A percentile compares a stretch with the other conserved stretches of the same genome.
These are phyloP conservation scores for Trichoderma sp. DNA, from an alignment of 2,329 filamentous ascomycete species.

Conservation along the genomic window DNA sequence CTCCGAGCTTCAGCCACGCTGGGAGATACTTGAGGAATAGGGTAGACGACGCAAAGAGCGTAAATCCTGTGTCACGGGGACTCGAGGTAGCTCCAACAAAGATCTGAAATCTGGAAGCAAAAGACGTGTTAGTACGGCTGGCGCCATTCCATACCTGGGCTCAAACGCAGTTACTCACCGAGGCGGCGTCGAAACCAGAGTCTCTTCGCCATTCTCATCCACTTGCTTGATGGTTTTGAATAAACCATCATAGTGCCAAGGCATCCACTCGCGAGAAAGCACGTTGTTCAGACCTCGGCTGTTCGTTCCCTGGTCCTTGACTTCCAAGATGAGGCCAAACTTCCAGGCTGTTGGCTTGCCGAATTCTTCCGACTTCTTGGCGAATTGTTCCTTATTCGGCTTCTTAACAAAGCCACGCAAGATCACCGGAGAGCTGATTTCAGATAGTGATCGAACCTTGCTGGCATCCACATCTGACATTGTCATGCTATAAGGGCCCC, in stretches of 20 bases:
- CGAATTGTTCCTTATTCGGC: slow-evolving; percentile 42
- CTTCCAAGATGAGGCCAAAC: slow-evolving; percentile 50
- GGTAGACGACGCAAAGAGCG: slow-evolving; percentile 51
- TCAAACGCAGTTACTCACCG: slow-evolving; percentile 30
- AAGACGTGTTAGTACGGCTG: not conserved
- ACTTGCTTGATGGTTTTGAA: slow-evolving; percentile 49
- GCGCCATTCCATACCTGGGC: too few species aligned
- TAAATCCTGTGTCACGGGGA: slow-evolving; percentile 51
- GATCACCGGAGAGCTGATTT: slow-evolving; percentile 51
- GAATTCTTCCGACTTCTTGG: slow-evolving; percentile 45
- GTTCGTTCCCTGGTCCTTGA: slow-evolving; percentile 46
- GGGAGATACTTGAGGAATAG: slow-evolving; percentile 48
- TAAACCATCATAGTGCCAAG: slow-evolving; percentile 55
- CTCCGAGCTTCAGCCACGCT: slow-evolving; percentile 33
- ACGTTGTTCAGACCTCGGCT: slow-evolving; percentile 50
- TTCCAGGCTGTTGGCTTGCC: slow-evolving; percentile 50
- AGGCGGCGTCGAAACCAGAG: slow-evolving; percentile 42
- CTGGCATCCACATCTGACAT: slow-evolving; percentile 43
- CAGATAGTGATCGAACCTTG: slow-evolving; percentile 45
- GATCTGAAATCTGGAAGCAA: slow-evolving; percentile 44
- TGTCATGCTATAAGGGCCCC: slow-evolving; percentile 31
- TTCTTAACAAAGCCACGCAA: slow-evolving; percentile 51
- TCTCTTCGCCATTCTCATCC: slow-evolving; percentile 39
- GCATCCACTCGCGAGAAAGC: slow-evolving; percentile 52
- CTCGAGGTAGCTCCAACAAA: slow-evolving; percentile 47